Evolutionary conservation across 2,329 filamentous ascomycete species (phyloP).

Genomic region (Chaetothyriales sp.): DNA sequence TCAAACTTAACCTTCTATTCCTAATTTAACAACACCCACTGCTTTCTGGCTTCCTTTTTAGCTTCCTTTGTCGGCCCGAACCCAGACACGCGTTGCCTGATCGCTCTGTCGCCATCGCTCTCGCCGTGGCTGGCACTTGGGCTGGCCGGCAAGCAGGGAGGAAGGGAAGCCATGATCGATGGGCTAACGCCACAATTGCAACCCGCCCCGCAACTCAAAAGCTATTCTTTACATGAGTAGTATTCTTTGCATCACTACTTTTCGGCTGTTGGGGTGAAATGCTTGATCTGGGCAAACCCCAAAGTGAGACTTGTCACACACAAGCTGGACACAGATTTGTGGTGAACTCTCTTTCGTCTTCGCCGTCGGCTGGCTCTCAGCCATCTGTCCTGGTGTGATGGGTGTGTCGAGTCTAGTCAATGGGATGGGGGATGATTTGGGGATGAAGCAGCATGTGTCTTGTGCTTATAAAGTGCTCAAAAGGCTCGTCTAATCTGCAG

Average conservation of each 20-base stretch:
- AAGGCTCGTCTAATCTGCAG: neutral
- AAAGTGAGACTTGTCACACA: constrained; percentile 24
- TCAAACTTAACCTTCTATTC: too few relatives aligned
- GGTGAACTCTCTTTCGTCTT: constrained; percentile 27
- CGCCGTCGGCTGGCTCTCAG: constrained; percentile 27
- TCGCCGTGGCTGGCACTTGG: too few relatives aligned
- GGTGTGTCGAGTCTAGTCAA: constrained; percentile 27
- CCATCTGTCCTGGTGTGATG: constrained; percentile 30
- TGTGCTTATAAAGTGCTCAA: neutral
- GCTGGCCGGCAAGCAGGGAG: too few relatives aligned
- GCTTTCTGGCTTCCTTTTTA: too few relatives aligned
- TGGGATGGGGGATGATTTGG: constrained; percentile 31
- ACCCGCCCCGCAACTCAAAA: constrained; percentile 44
- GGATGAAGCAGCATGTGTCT: constrained; percentile 8
- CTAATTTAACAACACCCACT: too few relatives aligned
- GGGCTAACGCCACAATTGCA: constrained; percentile 53
- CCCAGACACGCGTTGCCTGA: too few relatives aligned
- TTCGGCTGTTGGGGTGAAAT: constrained; percentile 32
- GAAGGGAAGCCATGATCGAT: constrained; percentile 41
- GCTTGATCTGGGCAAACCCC: constrained; percentile 30
- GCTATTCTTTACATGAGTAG: constrained; percentile 28
- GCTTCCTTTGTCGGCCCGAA: too few relatives aligned
- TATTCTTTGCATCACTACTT: too few relatives aligned
- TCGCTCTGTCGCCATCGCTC: too few relatives aligned
- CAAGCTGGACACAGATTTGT: constrained; percentile 19